Evolutionary conservation across 371 early-diverging fungal species (phyloP), one percentile per base, ranked within the genome.

Genomic region (Vairimorpha apis): DNA sequence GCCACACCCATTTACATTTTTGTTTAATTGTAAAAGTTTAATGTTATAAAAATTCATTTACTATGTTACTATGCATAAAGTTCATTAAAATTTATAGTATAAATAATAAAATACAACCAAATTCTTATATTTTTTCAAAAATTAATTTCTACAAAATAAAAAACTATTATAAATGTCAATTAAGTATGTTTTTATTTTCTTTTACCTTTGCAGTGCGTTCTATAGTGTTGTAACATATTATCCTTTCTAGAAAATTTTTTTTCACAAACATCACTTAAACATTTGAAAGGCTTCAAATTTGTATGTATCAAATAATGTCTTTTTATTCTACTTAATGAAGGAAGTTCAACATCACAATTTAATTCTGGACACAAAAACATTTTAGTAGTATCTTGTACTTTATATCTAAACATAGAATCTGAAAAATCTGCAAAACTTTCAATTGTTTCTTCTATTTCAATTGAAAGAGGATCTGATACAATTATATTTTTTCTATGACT

Each of bases 151-250:
- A n/a, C n/a, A n/a, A n/a, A n/a, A n/a, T n/a, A n/a, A n/a, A n/a
- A n/a, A n/a, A n/a, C n/a, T n/a, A n/a, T n/a, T n/a, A n/a, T n/a
- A n/a, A n/a, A n/a, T n/a, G n/a, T n/a, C n/a, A n/a, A n/a, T n/a
- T n/a, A n/a, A n/a, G n/a, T n/a, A n/a, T n/a, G n/a, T n/a, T n/a
- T n/a, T n/a, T n/a, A n/a, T n/a, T n/a, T n/a, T n/a, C n/a, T n/a
- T n/a, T n/a, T n/a, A n/a, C n/a, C n/a, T n/a, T n/a, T n/a, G n/a
- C 84, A 84, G 55, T 84, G 84, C 2, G 65, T 73, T 45, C 77
- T 78, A 58, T 80, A 84, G 45, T 84, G 85, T 67, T 84, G 83
- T n/a, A 82, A 51, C 85, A 84, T 84, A 63, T 84, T 84, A 49
- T 84, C 85, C 38, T 82, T 81, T 53, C 85, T 38, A 33, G 82